Evolutionary conservation across 1,284 basidiomycete genomes (phyloP).

Genomic region (Tilletia indica): DNA sequence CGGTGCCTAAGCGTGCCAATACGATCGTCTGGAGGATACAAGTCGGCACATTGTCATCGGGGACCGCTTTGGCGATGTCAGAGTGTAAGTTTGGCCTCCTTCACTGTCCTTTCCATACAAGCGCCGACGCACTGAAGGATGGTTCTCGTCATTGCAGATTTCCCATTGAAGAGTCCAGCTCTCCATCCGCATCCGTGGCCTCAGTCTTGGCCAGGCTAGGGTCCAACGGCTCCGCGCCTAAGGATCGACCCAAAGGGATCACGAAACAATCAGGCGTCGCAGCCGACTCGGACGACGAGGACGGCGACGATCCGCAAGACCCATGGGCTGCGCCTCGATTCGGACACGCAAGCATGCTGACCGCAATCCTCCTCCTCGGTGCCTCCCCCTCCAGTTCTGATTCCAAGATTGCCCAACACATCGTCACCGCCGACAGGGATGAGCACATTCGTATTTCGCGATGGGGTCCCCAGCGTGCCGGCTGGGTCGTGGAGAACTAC

Average conservation of each 20-base stretch:
- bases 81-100: slow-evolving; percentile 21
- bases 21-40: slow-evolving; percentile 35
- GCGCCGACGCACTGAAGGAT: neutral
- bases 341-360: slow-evolving; percentile 50
- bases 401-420: slow-evolving; percentile 20
- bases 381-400: slow-evolving; percentile 20
- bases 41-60: slow-evolving; percentile 16
- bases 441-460: slow-evolving; percentile 54
- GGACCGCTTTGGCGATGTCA: slow-evolving; percentile 42
- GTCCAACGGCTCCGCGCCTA: neutral
- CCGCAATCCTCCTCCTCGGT: slow-evolving; percentile 38
- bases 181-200: neutral
- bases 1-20: slow-evolving; percentile 47
- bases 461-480: slow-evolving; percentile 43
- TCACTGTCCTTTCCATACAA: neutral
- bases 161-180: neutral
- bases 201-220: neutral
- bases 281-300: slow-evolving; percentile 33
- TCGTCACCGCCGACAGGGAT: slow-evolving; percentile 50
- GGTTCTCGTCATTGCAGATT: slow-evolving; percentile 3
- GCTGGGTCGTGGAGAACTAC: slow-evolving; percentile 45
- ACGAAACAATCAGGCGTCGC: neutral
- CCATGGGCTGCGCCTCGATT: slow-evolving; percentile 37
- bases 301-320: slow-evolving; percentile 31
- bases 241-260: slow-evolving; percentile 6